Percentiles rank a stretch among this genome's conserved stretches.
phyloP scores from a whole-genome alignment of 768 basidiomycete genomes.

The Hypholoma sublateritium region DNA sequence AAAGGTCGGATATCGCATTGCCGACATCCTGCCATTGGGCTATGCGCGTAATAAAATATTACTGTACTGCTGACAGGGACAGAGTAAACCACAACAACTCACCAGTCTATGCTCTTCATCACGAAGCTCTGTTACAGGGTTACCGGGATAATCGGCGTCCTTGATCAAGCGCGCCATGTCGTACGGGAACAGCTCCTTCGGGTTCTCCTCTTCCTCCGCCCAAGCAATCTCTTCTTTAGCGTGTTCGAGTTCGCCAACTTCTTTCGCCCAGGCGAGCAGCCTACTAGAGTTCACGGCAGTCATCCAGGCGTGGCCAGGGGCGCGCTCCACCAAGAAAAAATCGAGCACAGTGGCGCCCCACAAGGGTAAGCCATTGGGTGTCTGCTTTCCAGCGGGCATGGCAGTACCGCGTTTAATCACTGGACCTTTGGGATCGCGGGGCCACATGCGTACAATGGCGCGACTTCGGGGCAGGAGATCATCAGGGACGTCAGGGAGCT shows the following conservation, averaged over 20 bases:
- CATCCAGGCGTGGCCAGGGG: constrained; percentile 15
- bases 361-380: constrained; percentile 28
- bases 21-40: background rate
- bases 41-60: background rate
- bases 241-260: constrained; percentile 28
- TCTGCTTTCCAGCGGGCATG: constrained; percentile 26
- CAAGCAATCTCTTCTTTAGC: constrained; percentile 31
- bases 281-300: constrained; percentile 31
- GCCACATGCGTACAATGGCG: constrained; percentile 28
- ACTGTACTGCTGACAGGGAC: background rate
- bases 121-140: constrained; percentile 1
- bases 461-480: too few species aligned
- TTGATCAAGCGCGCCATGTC: constrained; percentile 25
- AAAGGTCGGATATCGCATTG: too few species aligned
- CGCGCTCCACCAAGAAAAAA: constrained; percentile 33
- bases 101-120: background rate
- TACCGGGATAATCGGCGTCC: too few species aligned
- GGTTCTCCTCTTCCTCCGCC: constrained; percentile 36
- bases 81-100: background rate
- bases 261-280: constrained; percentile 35
- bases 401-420: constrained; percentile 18
- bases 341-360: constrained; percentile 46
- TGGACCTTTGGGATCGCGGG: constrained; percentile 29
- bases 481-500: too few species aligned
- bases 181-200: constrained; percentile 26